Conservation (phyloP, 345 rosid species). For the Salix koriyanagi region DNA sequence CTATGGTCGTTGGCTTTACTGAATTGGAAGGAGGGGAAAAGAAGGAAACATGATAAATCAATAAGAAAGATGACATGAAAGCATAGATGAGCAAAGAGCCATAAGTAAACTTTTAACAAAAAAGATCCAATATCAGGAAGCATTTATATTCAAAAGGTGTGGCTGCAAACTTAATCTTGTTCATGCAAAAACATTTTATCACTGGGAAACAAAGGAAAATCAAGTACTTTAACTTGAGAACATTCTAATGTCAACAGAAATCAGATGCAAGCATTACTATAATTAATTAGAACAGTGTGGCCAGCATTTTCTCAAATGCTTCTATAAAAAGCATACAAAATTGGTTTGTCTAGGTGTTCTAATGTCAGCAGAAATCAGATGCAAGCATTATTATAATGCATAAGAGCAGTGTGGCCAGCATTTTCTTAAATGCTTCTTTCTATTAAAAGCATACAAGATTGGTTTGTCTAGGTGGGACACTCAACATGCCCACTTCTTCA, state of each 20-base stretch:
- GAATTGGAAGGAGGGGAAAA: slow-evolving; percentile 2
- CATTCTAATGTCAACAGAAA: background rate
- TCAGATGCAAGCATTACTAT: background rate
- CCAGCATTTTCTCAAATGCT: background rate
- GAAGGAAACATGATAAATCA: background rate
- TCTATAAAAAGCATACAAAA: background rate
- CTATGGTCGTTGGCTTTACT: slow-evolving; percentile 60
- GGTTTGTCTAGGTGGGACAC: background rate
- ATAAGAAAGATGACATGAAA: background rate
- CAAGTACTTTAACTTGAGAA: too few relatives aligned
- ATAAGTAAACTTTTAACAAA: background rate
- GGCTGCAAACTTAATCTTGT: background rate
- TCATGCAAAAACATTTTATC: background rate
- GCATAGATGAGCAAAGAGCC: background rate
- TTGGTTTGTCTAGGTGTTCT: too few relatives aligned
- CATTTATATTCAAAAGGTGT: background rate
- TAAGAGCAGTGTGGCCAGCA: background rate
- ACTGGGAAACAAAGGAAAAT: too few relatives aligned
- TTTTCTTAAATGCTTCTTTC: background rate
- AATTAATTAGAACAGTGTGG: background rate
- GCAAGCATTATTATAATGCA: background rate
- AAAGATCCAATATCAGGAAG: background rate
- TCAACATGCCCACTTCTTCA: background rate
- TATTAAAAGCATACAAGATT: background rate
- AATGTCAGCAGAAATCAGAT: background rate